Evolutionary conservation across 345 rosid species (phyloP), one percentile per base, ranked within the genome.

Genomic region (Salix udensis): DNA sequence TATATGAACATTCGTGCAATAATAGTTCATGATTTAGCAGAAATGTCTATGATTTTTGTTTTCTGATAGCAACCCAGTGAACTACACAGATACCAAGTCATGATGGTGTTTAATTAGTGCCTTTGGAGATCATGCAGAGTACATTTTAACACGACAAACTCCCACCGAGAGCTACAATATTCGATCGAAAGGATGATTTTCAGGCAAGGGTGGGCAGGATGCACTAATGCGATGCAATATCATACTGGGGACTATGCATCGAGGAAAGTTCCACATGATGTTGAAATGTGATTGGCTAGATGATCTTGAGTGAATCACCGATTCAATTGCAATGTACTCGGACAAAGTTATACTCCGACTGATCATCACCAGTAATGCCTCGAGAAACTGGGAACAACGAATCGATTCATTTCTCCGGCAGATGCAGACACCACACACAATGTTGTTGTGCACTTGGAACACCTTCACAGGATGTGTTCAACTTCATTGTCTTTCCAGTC

Each of bases 401-500:
- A 2, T 37, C 39, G 19, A 23, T 55, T 68, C 6, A 67, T 16
- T 53, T 55, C 40, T 12, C 8, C n/a, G 24, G 18, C 24, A 76
- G 42, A 30, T 60, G 28, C 23, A 52, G 9, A 76, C 21, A 53
- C 40, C 28, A 53, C 18, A 11, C 2, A 40, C 21, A 50, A 68
- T 6, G 60, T 60, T n/a, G 12, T 40, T 5, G 52, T 68, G 14
- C 52, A 13, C 52, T 3, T 3, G 40, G 9, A 42, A 21, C 14
- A 39, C 24, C 2, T 11, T 30, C 13, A 13, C 3, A 77, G 18
- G 18, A 76, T 6, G 69, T 86, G 89, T 84, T 82, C 89, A 84
- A 80, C 83, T 76, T 84, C 15, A 5, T 4, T 26, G 19, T 0
- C 30, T 14, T 80, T 84, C 16, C 1, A 3, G 2, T 66, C 31